Base-by-base conservation (phyloP, 1,139 yeast species). In the Zhuliangozyma blackwelliae region DNA sequence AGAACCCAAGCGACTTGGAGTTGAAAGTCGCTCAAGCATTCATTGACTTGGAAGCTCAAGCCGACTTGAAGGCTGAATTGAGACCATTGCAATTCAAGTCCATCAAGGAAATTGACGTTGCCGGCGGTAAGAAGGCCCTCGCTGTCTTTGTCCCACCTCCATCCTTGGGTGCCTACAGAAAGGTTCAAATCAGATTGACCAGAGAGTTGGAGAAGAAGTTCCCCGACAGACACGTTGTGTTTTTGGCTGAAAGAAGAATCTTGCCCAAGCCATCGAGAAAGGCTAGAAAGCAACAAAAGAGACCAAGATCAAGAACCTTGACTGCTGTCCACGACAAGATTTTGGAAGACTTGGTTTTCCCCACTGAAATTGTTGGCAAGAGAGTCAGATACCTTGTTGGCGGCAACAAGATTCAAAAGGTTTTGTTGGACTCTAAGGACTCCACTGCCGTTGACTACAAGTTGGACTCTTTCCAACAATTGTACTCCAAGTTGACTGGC, bases 131-230 rank as follows among this genome's bases (percentile, higher is more conserved):
- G 84, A 89, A 89, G 81, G 97, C 97, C 61, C 82, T 92, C 68
- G 96, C 92, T 72, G 78, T 92, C 75, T 92, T 92, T 67, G 97
- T 92, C 59, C 98, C 98, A 71, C 95, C 86, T 59, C 97, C 98
- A 75, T 78, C 89, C 61, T 83, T 92, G 70, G 62, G 78, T 57
- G 83, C 85, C 57, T 90, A 87, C 94, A 96, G 92, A 89, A 89
- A 84, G 79, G 95, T 89, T 61, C 98, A 92, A 81, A 81, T 80
- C 66, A 83, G 88, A 79, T 84, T 92, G 71, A 89, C 97, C 77
- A 92, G 98, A 79, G 98, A 92, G 80, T 87, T 92, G 71, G 98
- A 92, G 79, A 92, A 92, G 95, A 92, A 92, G 79, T 92, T 92
- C 90, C 95, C 97, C 68, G 98, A 92, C 82, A 88, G 96, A 75